Percentiles rank a stretch among this genome's conserved stretches.
Evolutionary conservation across 2,329 filamentous ascomycete genomes (phyloP).

Genomic region (Fusarium hainanense): DNA sequence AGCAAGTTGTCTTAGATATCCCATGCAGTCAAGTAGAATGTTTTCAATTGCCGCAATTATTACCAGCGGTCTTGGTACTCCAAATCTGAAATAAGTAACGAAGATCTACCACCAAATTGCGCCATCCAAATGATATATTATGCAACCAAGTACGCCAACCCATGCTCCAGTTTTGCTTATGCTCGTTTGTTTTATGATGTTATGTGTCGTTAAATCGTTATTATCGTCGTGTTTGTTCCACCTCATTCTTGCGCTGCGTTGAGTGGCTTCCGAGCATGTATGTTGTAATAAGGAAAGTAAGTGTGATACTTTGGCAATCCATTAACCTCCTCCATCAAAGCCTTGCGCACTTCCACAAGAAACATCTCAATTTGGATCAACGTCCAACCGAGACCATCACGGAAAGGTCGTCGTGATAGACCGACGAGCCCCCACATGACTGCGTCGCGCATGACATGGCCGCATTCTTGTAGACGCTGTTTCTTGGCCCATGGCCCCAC

Average conservation of each 20-base stretch:
- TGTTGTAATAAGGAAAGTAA: conserved; percentile 55
- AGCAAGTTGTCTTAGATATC: background rate
- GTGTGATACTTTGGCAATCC: conserved; percentile 52
- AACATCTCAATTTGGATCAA: conserved; percentile 57
- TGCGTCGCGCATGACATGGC: conserved; percentile 58
- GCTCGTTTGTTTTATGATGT: conserved; percentile 1
- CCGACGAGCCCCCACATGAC: conserved; percentile 56
- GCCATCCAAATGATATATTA: conserved; percentile 8
- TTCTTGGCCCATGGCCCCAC: conserved; percentile 61
- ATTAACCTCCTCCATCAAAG: conserved; percentile 50
- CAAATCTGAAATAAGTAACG: background rate
- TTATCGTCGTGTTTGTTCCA: background rate
- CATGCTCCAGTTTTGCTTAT: conserved; percentile 18
- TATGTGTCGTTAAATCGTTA: conserved; percentile 30
- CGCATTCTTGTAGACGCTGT: conserved; percentile 57
- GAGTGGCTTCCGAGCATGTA: conserved; percentile 54
- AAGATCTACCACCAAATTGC: background rate
- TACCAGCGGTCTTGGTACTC: background rate
- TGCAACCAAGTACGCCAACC: conserved; percentile 25
- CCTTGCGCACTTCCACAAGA: conserved; percentile 55
- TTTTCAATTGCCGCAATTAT: background rate
- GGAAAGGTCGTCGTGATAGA: conserved; percentile 53
- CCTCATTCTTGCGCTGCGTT: background rate
- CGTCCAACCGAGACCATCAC: conserved; percentile 56
- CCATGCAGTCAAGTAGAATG: background rate